phyloP scores from a whole-genome alignment of 805 yeast genomes.

The Kodamaea jinghongensis region DNA sequence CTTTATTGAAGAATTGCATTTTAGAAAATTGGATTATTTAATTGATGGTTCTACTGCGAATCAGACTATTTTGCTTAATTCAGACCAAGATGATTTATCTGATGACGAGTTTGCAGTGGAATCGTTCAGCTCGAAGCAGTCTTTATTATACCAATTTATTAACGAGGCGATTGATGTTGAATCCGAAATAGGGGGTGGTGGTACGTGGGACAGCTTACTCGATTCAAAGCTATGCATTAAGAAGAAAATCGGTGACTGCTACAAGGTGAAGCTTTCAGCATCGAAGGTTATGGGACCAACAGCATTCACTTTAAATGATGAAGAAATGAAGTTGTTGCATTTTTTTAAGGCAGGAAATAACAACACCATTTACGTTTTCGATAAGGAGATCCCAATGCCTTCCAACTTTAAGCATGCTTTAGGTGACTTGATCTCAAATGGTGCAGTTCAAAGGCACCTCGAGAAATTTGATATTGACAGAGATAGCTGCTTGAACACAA shows the following conservation, averaged over 20 bases:
- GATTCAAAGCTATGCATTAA: conserved; percentile 56
- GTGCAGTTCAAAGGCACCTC: conserved; percentile 24
- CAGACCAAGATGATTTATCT: conserved; percentile 32
- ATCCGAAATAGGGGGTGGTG: neutral
- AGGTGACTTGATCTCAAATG: conserved; percentile 42
- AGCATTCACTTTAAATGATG: conserved; percentile 52
- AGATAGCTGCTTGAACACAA: conserved; percentile 57
- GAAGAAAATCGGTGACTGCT: conserved; percentile 60
- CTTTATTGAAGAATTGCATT: conserved; percentile 67
- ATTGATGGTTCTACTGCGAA: conserved; percentile 51
- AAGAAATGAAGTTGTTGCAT: conserved; percentile 40
- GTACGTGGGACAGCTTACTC: conserved; percentile 33
- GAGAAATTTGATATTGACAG: conserved; percentile 34
- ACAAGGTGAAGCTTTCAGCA: conserved; percentile 34
- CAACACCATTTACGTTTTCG: conserved; percentile 63
- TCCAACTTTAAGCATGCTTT: conserved; percentile 60
- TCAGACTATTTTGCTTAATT: conserved; percentile 62
- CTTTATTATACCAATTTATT: conserved; percentile 61
- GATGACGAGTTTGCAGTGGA: conserved; percentile 19
- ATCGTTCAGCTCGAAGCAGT: conserved; percentile 34
- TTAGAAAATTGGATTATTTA: conserved; percentile 53
- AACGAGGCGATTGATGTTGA: conserved; percentile 40
- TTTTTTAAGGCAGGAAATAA: conserved; percentile 49
- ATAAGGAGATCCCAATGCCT: conserved; percentile 63
- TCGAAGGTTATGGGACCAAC: conserved; percentile 9